Conservation (phyloP, 176 grass and related monocot genomes). For the Oropetium thomaeum region DNA sequence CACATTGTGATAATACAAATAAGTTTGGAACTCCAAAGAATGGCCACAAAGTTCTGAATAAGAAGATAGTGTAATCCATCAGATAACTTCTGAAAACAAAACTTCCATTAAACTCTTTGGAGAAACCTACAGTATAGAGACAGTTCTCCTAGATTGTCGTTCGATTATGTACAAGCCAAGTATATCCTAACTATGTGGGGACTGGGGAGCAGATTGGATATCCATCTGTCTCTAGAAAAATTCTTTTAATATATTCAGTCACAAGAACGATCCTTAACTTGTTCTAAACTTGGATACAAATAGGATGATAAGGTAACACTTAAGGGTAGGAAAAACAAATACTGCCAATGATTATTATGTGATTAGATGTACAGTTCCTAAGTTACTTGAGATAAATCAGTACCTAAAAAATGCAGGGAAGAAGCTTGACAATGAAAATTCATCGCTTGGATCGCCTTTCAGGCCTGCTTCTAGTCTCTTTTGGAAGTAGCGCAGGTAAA, state of each 20-base stretch:
- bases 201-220: background rate
- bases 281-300: no score
- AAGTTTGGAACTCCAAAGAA: background rate
- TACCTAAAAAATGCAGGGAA: constrained; percentile 81
- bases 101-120: background rate
- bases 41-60: background rate
- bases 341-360: background rate
- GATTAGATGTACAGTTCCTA: background rate
- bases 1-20: constrained; percentile 20
- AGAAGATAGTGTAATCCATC: background rate
- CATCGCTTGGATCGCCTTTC: constrained; percentile 83
- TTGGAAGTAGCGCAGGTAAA: constrained; percentile 89
- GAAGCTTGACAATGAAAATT: constrained; percentile 81
- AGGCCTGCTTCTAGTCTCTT: constrained; percentile 69
- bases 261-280: background rate
- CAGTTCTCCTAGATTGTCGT: background rate
- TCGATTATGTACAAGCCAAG: background rate
- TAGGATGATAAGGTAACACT: background rate
- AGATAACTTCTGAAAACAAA: background rate
- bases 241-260: background rate
- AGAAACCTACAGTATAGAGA: background rate
- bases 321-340: background rate
- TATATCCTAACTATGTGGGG: background rate
- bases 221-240: background rate
- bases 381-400: background rate